Evolutionary conservation across 176 grass and related monocot genomes (phyloP).

Genomic region (Triticum turgidum): DNA sequence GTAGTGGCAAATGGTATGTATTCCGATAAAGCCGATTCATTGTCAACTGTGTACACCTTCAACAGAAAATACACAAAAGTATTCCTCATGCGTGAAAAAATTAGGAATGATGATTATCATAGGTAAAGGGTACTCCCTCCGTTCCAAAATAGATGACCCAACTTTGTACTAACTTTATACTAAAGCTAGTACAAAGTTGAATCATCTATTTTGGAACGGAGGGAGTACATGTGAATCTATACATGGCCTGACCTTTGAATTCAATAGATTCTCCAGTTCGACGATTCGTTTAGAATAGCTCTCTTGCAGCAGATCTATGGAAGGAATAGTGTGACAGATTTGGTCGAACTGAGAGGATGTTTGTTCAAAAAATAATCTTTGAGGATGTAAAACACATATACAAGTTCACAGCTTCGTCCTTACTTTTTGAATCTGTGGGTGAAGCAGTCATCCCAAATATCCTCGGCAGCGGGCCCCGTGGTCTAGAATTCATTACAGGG

Average conservation of each 20-base stretch:
- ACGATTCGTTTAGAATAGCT: conserved; percentile 37
- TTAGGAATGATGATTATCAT: not conserved
- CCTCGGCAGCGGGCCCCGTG: conserved; percentile 45
- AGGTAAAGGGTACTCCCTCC: not conserved
- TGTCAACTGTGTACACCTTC: conserved; percentile 81
- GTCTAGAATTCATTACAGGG: conserved; percentile 38
- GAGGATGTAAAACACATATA: not conserved
- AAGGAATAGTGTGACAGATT: not conserved
- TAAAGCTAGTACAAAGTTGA: too few species aligned
- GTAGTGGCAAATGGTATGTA: conserved; percentile 66
- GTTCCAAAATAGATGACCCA: too few species aligned
- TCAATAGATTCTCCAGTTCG: conserved; percentile 66
- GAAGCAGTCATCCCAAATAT: conserved; percentile 94
- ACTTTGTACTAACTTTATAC: too few species aligned
- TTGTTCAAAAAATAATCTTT: not conserved
- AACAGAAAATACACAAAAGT: conserved; percentile 24
- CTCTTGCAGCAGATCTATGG: conserved; percentile 14
- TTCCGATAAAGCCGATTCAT: conserved; percentile 47
- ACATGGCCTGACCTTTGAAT: conserved; percentile 61
- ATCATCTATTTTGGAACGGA: too few species aligned
- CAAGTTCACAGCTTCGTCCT: not conserved
- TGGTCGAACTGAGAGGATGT: not conserved
- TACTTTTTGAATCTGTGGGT: conserved; percentile 59
- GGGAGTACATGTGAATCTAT: not conserved
- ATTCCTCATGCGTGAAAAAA: not conserved